These are phyloP conservation scores for Chaetothyriales sp. DNA, from an alignment of 2,329 filamentous ascomycete genomes.

Conservation along the genomic window DNA sequence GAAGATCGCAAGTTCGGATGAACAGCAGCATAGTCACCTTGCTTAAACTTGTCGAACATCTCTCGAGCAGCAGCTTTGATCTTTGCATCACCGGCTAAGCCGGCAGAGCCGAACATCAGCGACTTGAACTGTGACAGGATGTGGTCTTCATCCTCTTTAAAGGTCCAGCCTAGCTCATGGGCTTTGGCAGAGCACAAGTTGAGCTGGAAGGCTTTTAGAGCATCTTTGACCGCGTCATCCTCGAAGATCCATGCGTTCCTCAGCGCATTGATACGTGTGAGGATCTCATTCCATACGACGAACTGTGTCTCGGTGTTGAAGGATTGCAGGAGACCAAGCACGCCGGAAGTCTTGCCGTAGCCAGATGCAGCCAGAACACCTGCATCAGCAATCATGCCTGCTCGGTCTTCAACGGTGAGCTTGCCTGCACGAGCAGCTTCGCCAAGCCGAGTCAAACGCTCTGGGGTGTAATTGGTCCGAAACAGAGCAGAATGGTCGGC, in stretches of 20 bases:
- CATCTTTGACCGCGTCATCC: slow-evolving; percentile 54
- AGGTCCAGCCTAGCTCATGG: slow-evolving; percentile 78
- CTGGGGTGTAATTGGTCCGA: slow-evolving; percentile 73
- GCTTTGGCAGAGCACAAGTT: slow-evolving; percentile 65
- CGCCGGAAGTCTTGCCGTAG: slow-evolving; percentile 83
- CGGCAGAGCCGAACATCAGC: slow-evolving; percentile 74
- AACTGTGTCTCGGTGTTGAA: slow-evolving; percentile 74
- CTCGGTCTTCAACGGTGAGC: slow-evolving; percentile 75
- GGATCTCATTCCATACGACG: slow-evolving; percentile 89
- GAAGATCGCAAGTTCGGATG: slow-evolving; percentile 83
- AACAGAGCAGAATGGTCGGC: slow-evolving; percentile 89
- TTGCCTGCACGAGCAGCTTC: slow-evolving; percentile 68
- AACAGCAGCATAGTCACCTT: slow-evolving; percentile 65
- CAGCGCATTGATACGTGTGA: slow-evolving; percentile 62
- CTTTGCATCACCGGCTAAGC: slow-evolving; percentile 62
- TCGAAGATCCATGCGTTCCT: slow-evolving; percentile 83
- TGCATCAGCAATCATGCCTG: slow-evolving; percentile 89
- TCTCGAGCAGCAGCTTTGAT: slow-evolving; percentile 70
- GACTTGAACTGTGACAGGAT: slow-evolving; percentile 91
- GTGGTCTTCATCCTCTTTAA: slow-evolving; percentile 72
- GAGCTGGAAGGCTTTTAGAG: slow-evolving; percentile 70
- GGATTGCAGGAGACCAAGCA: slow-evolving; percentile 67
- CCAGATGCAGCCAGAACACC: slow-evolving; percentile 79
- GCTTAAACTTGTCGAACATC: slow-evolving; percentile 76
- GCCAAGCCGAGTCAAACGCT: slow-evolving; percentile 75